A percentile compares a stretch with the other conserved stretches of the same genome.
These are phyloP conservation scores for barrel medic (Medicago truncatula) DNA, from an alignment of 306 rosid species.

Conservation along the genomic window MtrunA17r5.0-ANR NC_053046.1:42156001-42156500, in stretches of 20 bases:
- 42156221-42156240: neutral
- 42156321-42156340: neutral
- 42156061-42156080: slow-evolving; percentile 68
- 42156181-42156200: neutral
- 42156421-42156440: slow-evolving; percentile 74
- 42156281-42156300: neutral
- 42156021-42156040: slow-evolving; percentile 38
- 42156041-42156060: slow-evolving; percentile 43
- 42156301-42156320: neutral
- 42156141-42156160: slow-evolving; percentile 14
- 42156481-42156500: slow-evolving; percentile 90
- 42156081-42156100: slow-evolving; percentile 64
- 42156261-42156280: neutral
- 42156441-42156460: slow-evolving; percentile 76
- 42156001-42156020: slow-evolving; percentile 38
- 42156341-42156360: neutral
- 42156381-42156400: slow-evolving; percentile 24
- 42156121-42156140: slow-evolving; percentile 68
- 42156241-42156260: neutral
- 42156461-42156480: slow-evolving; percentile 76
- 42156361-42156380: slow-evolving; percentile 9
- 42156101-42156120: slow-evolving; percentile 86
- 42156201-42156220: neutral
- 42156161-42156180: neutral
- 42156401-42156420: slow-evolving; percentile 6